These are phyloP conservation scores for Strobilomyces echinocephalus DNA, from an alignment of 768 basidiomycete species.

Conservation along the genomic window DNA sequence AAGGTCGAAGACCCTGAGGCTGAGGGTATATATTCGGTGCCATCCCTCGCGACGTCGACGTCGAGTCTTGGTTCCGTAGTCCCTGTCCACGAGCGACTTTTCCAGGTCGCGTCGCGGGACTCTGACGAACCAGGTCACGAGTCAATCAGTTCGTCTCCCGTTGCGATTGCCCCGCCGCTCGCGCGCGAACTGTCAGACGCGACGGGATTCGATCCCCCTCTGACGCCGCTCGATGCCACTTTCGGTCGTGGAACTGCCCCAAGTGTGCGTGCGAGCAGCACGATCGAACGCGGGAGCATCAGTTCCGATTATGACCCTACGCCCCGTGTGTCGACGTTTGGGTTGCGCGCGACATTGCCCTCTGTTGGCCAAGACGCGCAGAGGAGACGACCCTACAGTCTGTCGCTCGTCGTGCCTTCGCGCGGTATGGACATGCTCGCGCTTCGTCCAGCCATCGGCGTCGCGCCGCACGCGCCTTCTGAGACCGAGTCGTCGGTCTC, in stretches of 20 bases:
- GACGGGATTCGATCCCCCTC: not conserved
- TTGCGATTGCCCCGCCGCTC: not conserved
- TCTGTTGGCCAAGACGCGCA: not conserved
- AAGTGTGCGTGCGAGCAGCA: slow-evolving; percentile 1
- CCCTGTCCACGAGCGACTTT: slow-evolving; percentile 23
- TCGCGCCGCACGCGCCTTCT: slow-evolving; percentile 18
- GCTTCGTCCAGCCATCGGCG: slow-evolving; percentile 21
- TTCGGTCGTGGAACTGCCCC: slow-evolving; percentile 8
- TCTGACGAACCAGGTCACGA: slow-evolving; percentile 5
- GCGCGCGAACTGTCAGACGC: no score
- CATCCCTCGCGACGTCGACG: slow-evolving; percentile 23
- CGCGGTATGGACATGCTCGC: not conserved
- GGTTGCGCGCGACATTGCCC: not conserved
- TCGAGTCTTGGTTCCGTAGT: slow-evolving; percentile 30
- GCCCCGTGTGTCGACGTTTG: slow-evolving; percentile 21
- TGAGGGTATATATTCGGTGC: slow-evolving; percentile 8
- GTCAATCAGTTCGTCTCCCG: slow-evolving; percentile 8
- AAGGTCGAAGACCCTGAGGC: slow-evolving; percentile 4
- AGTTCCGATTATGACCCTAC: slow-evolving; percentile 24
- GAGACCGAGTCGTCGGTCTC: slow-evolving; percentile 14
- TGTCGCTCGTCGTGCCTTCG: slow-evolving; percentile 16
- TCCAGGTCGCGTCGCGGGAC: slow-evolving; percentile 14
- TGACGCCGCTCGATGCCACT: slow-evolving; percentile 3
- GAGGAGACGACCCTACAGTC: slow-evolving; percentile 10
- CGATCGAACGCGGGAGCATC: slow-evolving; percentile 1